Percentiles rank a stretch among this genome's conserved stretches.
phyloP scores from a whole-genome alignment of 352 stramenopile genomes.

The Blastocystis sp. region DNA sequence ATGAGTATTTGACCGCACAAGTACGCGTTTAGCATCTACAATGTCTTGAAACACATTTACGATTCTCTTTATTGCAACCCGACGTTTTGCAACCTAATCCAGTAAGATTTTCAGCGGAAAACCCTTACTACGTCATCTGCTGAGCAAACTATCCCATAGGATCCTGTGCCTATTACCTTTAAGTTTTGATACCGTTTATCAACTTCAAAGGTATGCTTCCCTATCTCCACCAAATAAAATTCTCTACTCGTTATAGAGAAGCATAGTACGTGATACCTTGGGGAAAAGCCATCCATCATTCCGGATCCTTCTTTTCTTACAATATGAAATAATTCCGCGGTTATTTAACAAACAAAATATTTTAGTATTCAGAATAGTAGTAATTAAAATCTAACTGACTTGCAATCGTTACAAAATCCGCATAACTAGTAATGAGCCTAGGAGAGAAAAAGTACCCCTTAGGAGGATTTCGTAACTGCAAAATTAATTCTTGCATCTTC shows the following conservation, averaged over 20 bases:
- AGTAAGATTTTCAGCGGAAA: not conserved
- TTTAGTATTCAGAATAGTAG: slow-evolving; percentile 23
- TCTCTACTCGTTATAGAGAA: not conserved
- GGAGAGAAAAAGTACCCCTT: not conserved
- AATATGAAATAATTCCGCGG: not conserved
- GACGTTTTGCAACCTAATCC: slow-evolving; percentile 71
- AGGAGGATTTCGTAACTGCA: slow-evolving; percentile 2
- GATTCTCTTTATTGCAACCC: slow-evolving; percentile 83
- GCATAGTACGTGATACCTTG: not conserved
- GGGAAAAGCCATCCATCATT: slow-evolving; percentile 2
- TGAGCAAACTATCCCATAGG: slow-evolving; percentile 43
- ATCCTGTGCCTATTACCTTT: slow-evolving; percentile 36
- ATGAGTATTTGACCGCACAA: slow-evolving; percentile 55
- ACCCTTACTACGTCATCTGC: not conserved
- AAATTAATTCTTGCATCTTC: slow-evolving; percentile 44
- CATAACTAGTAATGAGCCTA: not conserved
- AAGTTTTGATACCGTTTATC: slow-evolving; percentile 28
- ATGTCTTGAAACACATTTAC: slow-evolving; percentile 76
- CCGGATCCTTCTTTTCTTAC: not conserved
- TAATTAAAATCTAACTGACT: slow-evolving; percentile 53
- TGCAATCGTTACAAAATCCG: slow-evolving; percentile 27
- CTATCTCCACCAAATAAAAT: not conserved
- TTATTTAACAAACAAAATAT: not conserved
- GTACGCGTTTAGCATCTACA: slow-evolving; percentile 78
- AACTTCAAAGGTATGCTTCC: not conserved